Percentiles rank a stretch among this genome's conserved stretches.
Conservation (phyloP, 257 asterid genomes). For the Nicotiana undulata region DNA sequence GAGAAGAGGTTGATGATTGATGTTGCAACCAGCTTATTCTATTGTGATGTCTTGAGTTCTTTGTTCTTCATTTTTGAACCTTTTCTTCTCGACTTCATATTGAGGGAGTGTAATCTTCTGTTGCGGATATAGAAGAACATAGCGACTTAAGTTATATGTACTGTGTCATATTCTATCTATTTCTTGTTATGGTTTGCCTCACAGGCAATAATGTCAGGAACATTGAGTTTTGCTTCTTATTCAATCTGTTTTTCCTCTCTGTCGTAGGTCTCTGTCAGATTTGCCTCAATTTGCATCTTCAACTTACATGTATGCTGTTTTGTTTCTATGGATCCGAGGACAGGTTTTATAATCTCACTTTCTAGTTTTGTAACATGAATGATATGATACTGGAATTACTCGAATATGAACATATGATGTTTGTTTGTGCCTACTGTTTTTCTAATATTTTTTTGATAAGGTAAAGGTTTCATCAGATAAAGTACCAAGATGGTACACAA, state of each 20-base stretch:
- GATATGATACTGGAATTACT: neutral
- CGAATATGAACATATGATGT: neutral
- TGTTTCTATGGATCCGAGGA: neutral
- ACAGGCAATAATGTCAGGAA: neutral
- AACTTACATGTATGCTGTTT: neutral
- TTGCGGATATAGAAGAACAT: neutral
- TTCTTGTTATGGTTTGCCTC: neutral
- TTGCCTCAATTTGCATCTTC: neutral
- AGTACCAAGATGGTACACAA: too few species aligned
- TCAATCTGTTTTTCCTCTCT: neutral
- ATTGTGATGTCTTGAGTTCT: neutral
- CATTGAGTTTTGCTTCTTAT: neutral
- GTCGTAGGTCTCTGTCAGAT: neutral
- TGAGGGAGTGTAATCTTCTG: constrained; percentile 5
- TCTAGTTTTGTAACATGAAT: neutral
- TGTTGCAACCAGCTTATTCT: neutral
- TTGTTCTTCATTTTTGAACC: neutral
- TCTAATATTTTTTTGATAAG: neutral
- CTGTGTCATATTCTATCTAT: neutral
- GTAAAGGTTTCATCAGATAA: too few species aligned
- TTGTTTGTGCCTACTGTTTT: neutral
- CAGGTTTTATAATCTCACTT: neutral
- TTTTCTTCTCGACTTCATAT: neutral
- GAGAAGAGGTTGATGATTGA: constrained; percentile 42
- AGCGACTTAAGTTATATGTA: neutral